Conservation (phyloP, 2,329 filamentous ascomycete genomes). For the Trichophyton verrucosum region DNA sequence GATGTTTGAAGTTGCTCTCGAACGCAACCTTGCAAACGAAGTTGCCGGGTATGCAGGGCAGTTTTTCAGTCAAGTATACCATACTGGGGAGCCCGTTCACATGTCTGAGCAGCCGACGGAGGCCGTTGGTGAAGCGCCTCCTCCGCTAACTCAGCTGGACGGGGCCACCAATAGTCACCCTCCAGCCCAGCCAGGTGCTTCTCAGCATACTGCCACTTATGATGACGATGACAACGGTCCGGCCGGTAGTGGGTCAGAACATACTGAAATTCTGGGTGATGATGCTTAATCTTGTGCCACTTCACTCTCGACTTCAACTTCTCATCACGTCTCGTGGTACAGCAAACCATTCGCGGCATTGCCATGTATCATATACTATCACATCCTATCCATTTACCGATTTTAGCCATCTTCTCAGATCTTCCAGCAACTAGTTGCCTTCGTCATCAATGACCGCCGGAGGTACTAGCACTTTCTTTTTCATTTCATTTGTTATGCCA, state of each 20-base stretch:
- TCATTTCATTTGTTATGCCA: not conserved
- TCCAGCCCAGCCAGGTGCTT: not conserved
- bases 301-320: too few relatives aligned
- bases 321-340: not conserved
- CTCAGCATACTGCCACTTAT: not conserved
- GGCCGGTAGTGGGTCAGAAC: conserved; percentile 13
- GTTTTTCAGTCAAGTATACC: conserved; percentile 24
- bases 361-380: not conserved
- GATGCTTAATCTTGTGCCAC: not conserved
- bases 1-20: conserved; percentile 28
- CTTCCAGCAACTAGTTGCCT: not conserved
- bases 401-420: not conserved
- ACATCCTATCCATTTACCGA: not conserved
- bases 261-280: conserved; percentile 11
- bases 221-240: conserved; percentile 11
- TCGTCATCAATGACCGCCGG: not conserved
- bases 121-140: conserved; percentile 5
- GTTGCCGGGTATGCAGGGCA: conserved; percentile 31
- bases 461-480: not conserved
- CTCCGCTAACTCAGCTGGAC: conserved; percentile 8
- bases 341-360: not conserved
- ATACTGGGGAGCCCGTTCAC: not conserved
- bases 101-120: conserved; percentile 4
- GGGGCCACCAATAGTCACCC: conserved; percentile 4
- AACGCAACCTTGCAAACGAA: conserved; percentile 32